These are phyloP conservation scores for Sarcodon sp. DNA, from an alignment of 768 basidiomycete species.

Conservation along the genomic window DNA sequence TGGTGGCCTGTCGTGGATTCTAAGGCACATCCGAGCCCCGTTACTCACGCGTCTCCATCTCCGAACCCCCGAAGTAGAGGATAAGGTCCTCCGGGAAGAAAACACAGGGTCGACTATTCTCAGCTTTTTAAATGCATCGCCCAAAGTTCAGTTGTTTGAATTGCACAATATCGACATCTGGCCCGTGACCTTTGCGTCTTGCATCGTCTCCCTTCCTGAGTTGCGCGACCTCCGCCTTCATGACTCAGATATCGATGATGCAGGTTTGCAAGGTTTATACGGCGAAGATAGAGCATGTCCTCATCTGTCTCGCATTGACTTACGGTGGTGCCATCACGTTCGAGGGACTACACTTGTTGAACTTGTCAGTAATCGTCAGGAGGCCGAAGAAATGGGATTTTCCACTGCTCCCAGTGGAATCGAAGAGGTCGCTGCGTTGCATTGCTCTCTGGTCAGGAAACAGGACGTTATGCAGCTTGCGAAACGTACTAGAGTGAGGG, in stretches of 20 bases:
- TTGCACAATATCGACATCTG: slow-evolving; percentile 35
- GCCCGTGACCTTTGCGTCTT: slow-evolving; percentile 21
- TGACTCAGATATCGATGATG: slow-evolving; percentile 43
- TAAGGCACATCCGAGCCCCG: slow-evolving; percentile 20
- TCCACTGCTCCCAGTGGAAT: slow-evolving; percentile 17
- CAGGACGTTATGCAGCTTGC: slow-evolving; percentile 39
- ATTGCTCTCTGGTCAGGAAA: slow-evolving; percentile 45
- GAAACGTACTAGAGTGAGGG: slow-evolving; percentile 29
- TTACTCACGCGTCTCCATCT: slow-evolving; percentile 25
- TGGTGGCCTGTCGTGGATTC: slow-evolving; percentile 17
- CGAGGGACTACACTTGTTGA: slow-evolving; percentile 36
- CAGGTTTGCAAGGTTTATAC: slow-evolving; percentile 23
- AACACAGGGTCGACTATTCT: slow-evolving; percentile 15
- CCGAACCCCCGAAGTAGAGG: slow-evolving; percentile 19
- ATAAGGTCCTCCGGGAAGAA: slow-evolving; percentile 19
- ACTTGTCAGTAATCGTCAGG: slow-evolving; percentile 28
- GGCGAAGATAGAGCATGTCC: slow-evolving; percentile 28
- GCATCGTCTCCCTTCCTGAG: slow-evolving; percentile 22
- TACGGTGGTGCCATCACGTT: slow-evolving; percentile 48
- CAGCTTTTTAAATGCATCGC: slow-evolving; percentile 16
- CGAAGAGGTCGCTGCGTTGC: slow-evolving; percentile 34
- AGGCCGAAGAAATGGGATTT: background rate
- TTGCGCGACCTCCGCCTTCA: slow-evolving; percentile 40
- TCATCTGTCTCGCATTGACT: slow-evolving; percentile 31
- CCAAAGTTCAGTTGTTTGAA: slow-evolving; percentile 29